A percentile compares a stretch with the other conserved stretches of the same genome.
phyloP scores from a whole-genome alignment of 2,329 filamentous ascomycete genomes.

The Aspergillus spinulosporus region DNA sequence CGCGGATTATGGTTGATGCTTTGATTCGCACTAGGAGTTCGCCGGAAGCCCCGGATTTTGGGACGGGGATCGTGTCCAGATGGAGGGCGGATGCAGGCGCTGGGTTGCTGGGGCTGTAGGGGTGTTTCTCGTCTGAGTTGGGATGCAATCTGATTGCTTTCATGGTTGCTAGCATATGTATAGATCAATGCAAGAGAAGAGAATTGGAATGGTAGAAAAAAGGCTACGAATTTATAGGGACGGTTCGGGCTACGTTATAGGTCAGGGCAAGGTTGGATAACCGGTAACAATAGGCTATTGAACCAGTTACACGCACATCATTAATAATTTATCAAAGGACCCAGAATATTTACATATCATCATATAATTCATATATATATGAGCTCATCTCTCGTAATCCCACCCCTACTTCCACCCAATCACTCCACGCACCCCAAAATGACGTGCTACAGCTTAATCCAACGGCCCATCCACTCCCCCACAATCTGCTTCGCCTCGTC shows the following conservation, averaged over 20 bases:
- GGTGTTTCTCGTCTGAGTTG: not conserved
- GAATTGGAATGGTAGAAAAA: too few relatives aligned
- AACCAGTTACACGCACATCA: not conserved
- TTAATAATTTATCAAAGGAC: too few relatives aligned
- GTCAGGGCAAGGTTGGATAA: too few relatives aligned
- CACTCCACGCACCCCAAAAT: not conserved
- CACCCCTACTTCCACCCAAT: not conserved
- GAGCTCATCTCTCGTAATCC: too few relatives aligned
- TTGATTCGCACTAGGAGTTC: constrained; percentile 10
- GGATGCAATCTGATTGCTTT: constrained; percentile 9
- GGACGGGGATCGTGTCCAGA: not conserved
- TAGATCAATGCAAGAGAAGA: too few relatives aligned
- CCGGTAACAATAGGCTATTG: not conserved
- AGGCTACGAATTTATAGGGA: too few relatives aligned
- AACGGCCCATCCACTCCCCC: constrained; percentile 68
- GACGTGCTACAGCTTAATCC: constrained; percentile 48
- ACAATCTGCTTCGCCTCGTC: constrained; percentile 68
- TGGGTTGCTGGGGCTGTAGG: constrained; percentile 6
- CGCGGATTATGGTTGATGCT: constrained; percentile 19
- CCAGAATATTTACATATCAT: too few relatives aligned
- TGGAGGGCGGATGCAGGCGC: constrained; percentile 3
- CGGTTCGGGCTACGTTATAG: too few relatives aligned
- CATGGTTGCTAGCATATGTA: not conserved
- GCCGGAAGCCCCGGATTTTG: not conserved
- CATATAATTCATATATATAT: too few relatives aligned